A percentile compares a stretch with the other conserved stretches of the same genome.
Evolutionary conservation across 139 green algal species (phyloP).

Genomic region (Chlamydomonas asymmetrica): DNA sequence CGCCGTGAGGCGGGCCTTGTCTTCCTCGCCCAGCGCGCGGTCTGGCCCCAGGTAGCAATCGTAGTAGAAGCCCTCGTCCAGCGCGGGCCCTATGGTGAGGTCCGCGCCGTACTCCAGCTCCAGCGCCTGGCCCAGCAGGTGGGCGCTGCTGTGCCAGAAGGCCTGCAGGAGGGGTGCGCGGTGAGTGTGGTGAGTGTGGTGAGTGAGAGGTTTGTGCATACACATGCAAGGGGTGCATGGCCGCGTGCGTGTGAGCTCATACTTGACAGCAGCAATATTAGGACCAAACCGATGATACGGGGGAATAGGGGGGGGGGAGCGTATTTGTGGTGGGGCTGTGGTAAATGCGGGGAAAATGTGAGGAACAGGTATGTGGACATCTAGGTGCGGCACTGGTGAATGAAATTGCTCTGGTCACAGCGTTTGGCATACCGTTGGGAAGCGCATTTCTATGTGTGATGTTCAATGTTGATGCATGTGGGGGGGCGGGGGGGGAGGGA

Average conservation of each 20-base stretch:
- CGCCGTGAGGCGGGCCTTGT: constrained; percentile 80
- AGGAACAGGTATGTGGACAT: too few relatives aligned
- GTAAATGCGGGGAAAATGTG: background rate
- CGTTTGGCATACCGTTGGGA: too few relatives aligned
- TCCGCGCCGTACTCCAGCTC: constrained; percentile 94
- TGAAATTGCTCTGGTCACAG: too few relatives aligned
- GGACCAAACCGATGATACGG: background rate
- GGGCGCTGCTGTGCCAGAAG: constrained; percentile 95
- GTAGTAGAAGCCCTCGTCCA: constrained; percentile 99
- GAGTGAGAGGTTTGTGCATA: background rate
- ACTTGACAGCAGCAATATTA: background rate
- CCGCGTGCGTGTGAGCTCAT: too few relatives aligned
- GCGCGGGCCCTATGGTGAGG: constrained; percentile 93
- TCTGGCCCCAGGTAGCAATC: constrained; percentile 94
- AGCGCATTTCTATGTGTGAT: too few relatives aligned
- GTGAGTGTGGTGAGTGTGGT: too few relatives aligned
- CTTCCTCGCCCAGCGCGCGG: constrained; percentile 69
- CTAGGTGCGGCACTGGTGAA: too few relatives aligned
- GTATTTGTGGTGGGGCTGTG: too few relatives aligned
- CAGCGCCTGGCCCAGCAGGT: constrained; percentile 93
- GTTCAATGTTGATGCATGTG: too few relatives aligned
- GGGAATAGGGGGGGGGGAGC: too few relatives aligned
- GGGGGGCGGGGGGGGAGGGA: too few relatives aligned
- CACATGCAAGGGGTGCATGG: too few relatives aligned
- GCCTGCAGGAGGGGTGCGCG: constrained; percentile 83